Evolutionary conservation across 2,329 filamentous ascomycete genomes (phyloP).

Genomic region (Mycosphaerella sp.): DNA sequence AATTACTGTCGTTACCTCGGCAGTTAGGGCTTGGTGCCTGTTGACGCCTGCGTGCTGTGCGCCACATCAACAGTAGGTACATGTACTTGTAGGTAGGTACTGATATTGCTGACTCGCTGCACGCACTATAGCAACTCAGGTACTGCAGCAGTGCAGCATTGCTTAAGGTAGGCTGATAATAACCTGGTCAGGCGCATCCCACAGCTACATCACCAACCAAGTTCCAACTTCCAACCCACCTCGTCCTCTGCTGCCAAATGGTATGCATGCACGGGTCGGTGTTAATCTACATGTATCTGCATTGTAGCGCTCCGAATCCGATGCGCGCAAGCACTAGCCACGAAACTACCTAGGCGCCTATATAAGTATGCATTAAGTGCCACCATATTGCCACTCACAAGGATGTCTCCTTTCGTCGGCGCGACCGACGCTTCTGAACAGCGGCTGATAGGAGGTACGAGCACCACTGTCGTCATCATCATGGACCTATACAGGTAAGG

Average conservation of each 20-base stretch:
- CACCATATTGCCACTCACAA: constrained; percentile 2
- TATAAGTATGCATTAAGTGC: constrained; percentile 4
- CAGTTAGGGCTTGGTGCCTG: too few relatives aligned
- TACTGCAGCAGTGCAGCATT: too few relatives aligned
- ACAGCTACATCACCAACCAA: too few relatives aligned
- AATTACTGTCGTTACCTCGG: too few relatives aligned
- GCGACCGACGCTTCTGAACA: not conserved
- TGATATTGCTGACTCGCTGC: not conserved
- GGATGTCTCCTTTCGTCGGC: constrained; percentile 1
- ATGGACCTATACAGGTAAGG: too few relatives aligned
- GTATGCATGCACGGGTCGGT: not conserved
- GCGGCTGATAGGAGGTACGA: not conserved
- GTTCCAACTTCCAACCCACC: not conserved
- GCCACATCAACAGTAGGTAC: too few relatives aligned
- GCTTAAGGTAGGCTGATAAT: too few relatives aligned
- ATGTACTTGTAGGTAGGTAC: too few relatives aligned
- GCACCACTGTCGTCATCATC: not conserved
- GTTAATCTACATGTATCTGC: not conserved
- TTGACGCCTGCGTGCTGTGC: too few relatives aligned
- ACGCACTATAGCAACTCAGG: not conserved
- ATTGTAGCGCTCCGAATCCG: not conserved
- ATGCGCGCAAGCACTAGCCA: not conserved
- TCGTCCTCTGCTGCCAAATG: not conserved
- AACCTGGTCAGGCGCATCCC: too few relatives aligned
- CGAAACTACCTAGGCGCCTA: not conserved